These are phyloP conservation scores for Paraconiothyrium brasiliense DNA, from an alignment of 2,329 filamentous ascomycete genomes.

Conservation along the genomic window DNA sequence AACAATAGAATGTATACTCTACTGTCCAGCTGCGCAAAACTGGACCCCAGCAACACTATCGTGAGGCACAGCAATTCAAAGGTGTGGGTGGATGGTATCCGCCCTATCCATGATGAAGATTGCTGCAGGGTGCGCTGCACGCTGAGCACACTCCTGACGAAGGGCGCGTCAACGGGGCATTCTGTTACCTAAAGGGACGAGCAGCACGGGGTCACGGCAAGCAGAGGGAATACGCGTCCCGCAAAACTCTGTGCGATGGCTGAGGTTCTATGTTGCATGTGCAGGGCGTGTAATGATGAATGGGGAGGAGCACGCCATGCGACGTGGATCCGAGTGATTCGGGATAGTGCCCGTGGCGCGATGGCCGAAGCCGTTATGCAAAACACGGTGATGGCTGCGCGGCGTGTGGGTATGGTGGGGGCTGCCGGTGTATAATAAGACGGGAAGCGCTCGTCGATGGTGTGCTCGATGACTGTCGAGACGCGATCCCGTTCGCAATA, in stretches of 20 bases:
- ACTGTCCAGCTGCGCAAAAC: not conserved
- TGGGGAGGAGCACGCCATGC: slow-evolving; percentile 12
- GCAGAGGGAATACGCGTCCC: slow-evolving; percentile 10
- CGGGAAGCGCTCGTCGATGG: slow-evolving; percentile 35
- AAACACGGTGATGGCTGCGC: slow-evolving; percentile 32
- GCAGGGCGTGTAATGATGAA: not conserved
- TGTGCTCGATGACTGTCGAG: slow-evolving; percentile 45
- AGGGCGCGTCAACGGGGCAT: slow-evolving; percentile 25
- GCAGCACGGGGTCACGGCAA: slow-evolving; percentile 23
- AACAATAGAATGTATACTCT: not conserved
- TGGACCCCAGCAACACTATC: not conserved
- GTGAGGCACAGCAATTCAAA: not conserved
- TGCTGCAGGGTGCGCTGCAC: slow-evolving; percentile 23
- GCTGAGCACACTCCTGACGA: slow-evolving; percentile 28
- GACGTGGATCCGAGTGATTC: slow-evolving; percentile 36
- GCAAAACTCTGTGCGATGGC: not conserved
- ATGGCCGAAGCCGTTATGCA: slow-evolving; percentile 25
- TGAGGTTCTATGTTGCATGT: not conserved
- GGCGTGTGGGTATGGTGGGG: slow-evolving; percentile 22
- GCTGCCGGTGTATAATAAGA: slow-evolving; percentile 27
- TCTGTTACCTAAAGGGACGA: slow-evolving; percentile 34
- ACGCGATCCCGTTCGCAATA: slow-evolving; percentile 40
- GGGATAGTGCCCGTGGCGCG: slow-evolving; percentile 21
- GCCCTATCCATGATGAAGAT: slow-evolving; percentile 14
- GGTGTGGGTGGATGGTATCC: slow-evolving; percentile 20